These are phyloP conservation scores for Clonostachys solani DNA, from an alignment of 2,329 filamentous ascomycete genomes.

Conservation along the genomic window DNA sequence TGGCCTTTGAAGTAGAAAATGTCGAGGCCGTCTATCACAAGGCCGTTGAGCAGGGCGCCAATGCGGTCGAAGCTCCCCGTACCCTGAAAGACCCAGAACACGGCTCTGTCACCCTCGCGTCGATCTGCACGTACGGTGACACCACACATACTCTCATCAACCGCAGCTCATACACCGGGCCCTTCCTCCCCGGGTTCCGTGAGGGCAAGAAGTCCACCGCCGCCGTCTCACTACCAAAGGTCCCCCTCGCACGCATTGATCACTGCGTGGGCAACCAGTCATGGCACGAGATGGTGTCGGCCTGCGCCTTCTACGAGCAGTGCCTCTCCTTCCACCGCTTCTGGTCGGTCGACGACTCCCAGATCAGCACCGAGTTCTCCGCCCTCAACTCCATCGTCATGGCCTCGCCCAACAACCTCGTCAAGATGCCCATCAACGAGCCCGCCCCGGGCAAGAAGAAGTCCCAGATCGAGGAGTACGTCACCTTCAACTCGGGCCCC, in stretches of 20 bases:
- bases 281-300: constrained; percentile 79
- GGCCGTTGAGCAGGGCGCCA: constrained; percentile 63
- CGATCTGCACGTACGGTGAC: constrained; percentile 89
- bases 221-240: constrained; percentile 48
- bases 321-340: constrained; percentile 92
- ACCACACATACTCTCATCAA: constrained; percentile 91
- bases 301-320: constrained; percentile 74
- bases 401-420: constrained; percentile 75
- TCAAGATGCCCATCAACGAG: constrained; percentile 99
- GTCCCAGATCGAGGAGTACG: constrained; percentile 90
- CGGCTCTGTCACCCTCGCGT: constrained; percentile 68
- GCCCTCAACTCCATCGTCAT: constrained; percentile 88
- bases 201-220: constrained; percentile 36
- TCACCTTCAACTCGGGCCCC: constrained; percentile 83
- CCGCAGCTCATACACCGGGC: constrained; percentile 63
- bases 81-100: constrained; percentile 50
- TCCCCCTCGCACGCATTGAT: constrained; percentile 74
- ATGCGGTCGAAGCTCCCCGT: constrained; percentile 58
- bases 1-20: constrained; percentile 90
- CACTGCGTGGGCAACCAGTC: constrained; percentile 98
- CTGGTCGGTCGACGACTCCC: constrained; percentile 92
- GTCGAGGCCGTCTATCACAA: constrained; percentile 74
- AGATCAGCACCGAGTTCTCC: constrained; percentile 90
- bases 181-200: constrained; percentile 82
- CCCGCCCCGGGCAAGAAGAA: constrained; percentile 86